Evolutionary conservation across 2,329 filamentous ascomycete species (phyloP), one percentile per base, ranked within the genome.

Genomic region (Microsporum canis): DNA sequence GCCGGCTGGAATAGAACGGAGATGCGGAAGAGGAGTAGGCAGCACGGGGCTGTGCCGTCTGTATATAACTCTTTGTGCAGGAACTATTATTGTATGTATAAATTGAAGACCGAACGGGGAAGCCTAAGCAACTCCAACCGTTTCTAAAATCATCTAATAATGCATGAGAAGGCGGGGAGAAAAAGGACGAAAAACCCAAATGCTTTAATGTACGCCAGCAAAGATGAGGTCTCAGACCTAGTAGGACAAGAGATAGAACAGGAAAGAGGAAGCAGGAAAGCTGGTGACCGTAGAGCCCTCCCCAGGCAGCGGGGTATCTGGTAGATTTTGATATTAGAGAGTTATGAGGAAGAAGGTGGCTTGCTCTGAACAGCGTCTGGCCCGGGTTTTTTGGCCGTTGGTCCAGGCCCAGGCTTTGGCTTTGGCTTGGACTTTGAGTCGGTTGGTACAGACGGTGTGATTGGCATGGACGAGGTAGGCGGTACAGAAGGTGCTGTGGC

Each of bases 131-230:
- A 10, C 51, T 31, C 51, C 51, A 36, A 34, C 51, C 51, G 51
- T n/a, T 55, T 55, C 51, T 55, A 43, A 53, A 55, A 36, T 55
- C 33, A 55, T 55, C 51, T 55, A 55, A n/a, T 43, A 8, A 34
- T 34, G n/a, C 33, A 34, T 31, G 31, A 58, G 38, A 36, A 23
- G 3, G 31, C 23, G 7, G 34, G 36, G 8, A 55, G 23, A 31
- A 55, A 8, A 55, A n/a, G 31, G 7, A 51, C 17, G 36, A 29
- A 6, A 38, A 23, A 36, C 51, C 51, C 31, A 34, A 55, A 55
- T 31, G 31, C 51, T 31, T 43, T 5, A 23, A n/a, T 23, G 33
- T n/a, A 17, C 31, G 51, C 51, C 51, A 31, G 51, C 51, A 14
- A 55, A 55, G 33, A 55, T 17, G 51, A n/a, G 7, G 31, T 27